Evolutionary conservation across 1,139 yeast species (phyloP), one percentile per base, ranked within the genome.

Genomic region (Candida albicans): DNA sequence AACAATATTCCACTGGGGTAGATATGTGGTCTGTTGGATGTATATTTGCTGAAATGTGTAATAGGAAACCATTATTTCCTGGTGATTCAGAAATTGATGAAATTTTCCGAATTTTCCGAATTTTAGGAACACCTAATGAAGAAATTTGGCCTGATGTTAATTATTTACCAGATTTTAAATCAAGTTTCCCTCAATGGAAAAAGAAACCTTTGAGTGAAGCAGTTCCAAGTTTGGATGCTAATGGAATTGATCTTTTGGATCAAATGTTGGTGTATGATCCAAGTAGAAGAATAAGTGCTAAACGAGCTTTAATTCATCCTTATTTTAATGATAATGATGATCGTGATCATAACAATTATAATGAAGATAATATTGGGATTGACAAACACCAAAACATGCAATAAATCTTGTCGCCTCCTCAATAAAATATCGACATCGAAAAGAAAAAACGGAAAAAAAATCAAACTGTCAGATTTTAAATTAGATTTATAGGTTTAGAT

Each of bases 11-110:
- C 41, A 93, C 98, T 0, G 98, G 98, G 25, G 98, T 93, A 40
- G 99, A 93, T 64, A 90, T 95, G 85, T 93, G 99, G 99, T 88
- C 96, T 13, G 88, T 90, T 47, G 99, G 99, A 18, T 91, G 98
- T 65, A 93, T 93, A 46, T 93, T 95, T 68, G 99, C 98, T 5
- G 99, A 93, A 65, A 91, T 93, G 98, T 93, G 95, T 55, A 89
- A 91, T 60, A 77, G 99, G 51, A 89, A 89, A 65, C 98, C 99
- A 8, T 68, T 93, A 41, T 93, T 93, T 69, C 96, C 98, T 2
- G 99, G 99, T 27, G 99, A 93, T 65, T 88, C 96, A 12, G 99
- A 93, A 65, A 93, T 93, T 62, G 99, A 93, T 64, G 97, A 93
- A 70, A 93, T 93, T 54, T 91, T 93, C 73, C 84, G 95, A 67